Base-by-base conservation (phyloP, 2,329 filamentous ascomycete species). In the Aquanectria penicillioides region DNA sequence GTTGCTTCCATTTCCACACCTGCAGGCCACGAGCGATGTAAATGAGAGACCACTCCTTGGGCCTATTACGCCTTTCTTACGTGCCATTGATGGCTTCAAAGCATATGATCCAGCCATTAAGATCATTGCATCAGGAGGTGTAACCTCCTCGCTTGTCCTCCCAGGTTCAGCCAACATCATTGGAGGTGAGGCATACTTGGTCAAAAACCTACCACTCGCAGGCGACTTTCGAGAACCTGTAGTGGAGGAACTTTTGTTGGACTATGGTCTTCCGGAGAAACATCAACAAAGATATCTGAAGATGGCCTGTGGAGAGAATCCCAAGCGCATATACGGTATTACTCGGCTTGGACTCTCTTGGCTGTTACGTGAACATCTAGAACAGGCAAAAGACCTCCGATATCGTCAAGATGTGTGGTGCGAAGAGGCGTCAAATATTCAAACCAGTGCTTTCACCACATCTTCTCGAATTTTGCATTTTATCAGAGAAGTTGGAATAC, bases 281-380 rank as follows among this genome's bases (percentile, higher is more conserved):
- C 68, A 75, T 23, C 71, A 76, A 4, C 67, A 64, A 17, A 63
- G 75, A 25, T 80, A 79, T 61, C 75, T 81, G 71, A 81, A 81
- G 64, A 78, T 81, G 74, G 79, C 79, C 1, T 78, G 78, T 59
- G 79, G 79, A 8, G 79, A 81, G 65, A 81, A 81, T 58, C 77
- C 78, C n/a, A 76, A 73, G 54, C 28, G 56, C 0, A 57, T 71
- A 1, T 79, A 79, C 61, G 66, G 66, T 5, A 75, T 79, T 44
- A 76, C 72, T 3, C 72, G 78, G 20, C 76, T 80, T 68, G 78
- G 76, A 2, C 74, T 76, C 55, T 74, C 76, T 1, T 80, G 71
- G 68, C 66, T 74, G 13, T 69, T 80, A 31, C 70, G 79, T 5
- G 68, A 75, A 38, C 78, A 78, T 18, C 48, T 52, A 8, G 37